Evolutionary conservation across 331 rosid species (phyloP), one percentile per base, ranked within the genome.

Genomic region (Pyrus hybrid): DNA sequence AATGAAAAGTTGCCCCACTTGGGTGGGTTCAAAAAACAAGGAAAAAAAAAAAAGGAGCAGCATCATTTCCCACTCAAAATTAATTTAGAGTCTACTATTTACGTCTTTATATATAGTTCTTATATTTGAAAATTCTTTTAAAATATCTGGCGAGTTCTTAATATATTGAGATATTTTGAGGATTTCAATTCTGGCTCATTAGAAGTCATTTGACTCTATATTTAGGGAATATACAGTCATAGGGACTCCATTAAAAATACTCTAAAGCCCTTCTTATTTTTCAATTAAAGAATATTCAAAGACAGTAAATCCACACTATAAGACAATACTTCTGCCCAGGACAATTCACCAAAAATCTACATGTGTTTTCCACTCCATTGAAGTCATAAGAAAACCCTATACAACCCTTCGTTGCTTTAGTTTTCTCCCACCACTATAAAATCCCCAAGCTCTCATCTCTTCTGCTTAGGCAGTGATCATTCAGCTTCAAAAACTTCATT

Each of bases 111-210:
- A 9, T 9, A 37, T 37, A 37, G 43, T 37, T 0, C 1, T 9
- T 1, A 26, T 26, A 26, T 26, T 26, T 26, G 28, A 26, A 3
- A 26, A 26, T 26, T 37, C 10, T n/a, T n/a, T n/a, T n/a, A n/a
- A n/a, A n/a, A 37, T 37, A 37, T 37, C 0, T 0, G 3, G 4
- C 11, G 0, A 37, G 43, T 37, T 0, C 2, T 2, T 9, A 37
- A n/a, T 37, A 1, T 37, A 37, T 37, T 37, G 43, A 37, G 43
- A 37, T 37, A 37, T 37, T 37, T 37, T 37, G 43, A 37, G 4
- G 4, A 37, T 1, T 37, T 37, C 4, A 9, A 37, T 37, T 37
- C 13, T 0, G 0, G 43, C 4, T 1, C 13, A 37, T 37, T 9
- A 37, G 4, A 37, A 9, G 4, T 37, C 13, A 37, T 37, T 37